phyloP scores from a whole-genome alignment of 164 flowering plant genomes.

The Annona cherimola region DNA sequence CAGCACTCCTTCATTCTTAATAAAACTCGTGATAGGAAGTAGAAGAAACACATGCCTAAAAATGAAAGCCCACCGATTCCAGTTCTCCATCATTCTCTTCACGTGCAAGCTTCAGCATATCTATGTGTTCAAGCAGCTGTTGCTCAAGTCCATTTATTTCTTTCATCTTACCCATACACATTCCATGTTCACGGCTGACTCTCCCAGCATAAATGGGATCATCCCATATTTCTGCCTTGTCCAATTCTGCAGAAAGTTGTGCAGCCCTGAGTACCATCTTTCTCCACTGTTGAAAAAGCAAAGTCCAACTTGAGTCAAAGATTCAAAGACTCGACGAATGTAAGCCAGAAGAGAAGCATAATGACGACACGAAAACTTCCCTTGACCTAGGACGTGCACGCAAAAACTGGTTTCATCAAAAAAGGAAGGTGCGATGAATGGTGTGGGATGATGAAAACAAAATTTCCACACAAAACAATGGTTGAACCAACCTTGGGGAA shows the following conservation, averaged over 20 bases:
- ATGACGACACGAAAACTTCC: not conserved
- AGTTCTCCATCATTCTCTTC: slow-evolving; percentile 86
- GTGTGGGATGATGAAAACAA: not conserved
- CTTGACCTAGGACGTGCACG: not conserved
- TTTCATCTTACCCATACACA: slow-evolving; percentile 71
- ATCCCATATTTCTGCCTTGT: slow-evolving; percentile 84
- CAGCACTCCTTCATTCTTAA: not conserved
- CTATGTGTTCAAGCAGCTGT: slow-evolving; percentile 85
- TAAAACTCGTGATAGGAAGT: slow-evolving; percentile 7
- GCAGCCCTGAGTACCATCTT: slow-evolving; percentile 49
- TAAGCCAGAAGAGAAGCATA: not conserved
- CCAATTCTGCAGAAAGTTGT: slow-evolving; percentile 48
- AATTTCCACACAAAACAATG: not conserved
- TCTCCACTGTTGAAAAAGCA: slow-evolving; percentile 54
- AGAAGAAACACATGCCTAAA: slow-evolving; percentile 56
- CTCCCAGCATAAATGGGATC: slow-evolving; percentile 87
- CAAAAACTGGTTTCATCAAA: not conserved
- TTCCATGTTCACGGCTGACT: slow-evolving; percentile 93
- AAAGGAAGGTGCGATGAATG: not conserved
- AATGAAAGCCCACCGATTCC: slow-evolving; percentile 82
- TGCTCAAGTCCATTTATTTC: slow-evolving; percentile 69
- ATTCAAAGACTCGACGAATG: not conserved
- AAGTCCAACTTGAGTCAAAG: not conserved
- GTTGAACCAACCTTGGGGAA: not conserved
- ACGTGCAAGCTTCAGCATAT: slow-evolving; percentile 90